Evolutionary conservation across 2,329 filamentous ascomycete genomes (phyloP).

Genomic region (Xylaria sp.): DNA sequence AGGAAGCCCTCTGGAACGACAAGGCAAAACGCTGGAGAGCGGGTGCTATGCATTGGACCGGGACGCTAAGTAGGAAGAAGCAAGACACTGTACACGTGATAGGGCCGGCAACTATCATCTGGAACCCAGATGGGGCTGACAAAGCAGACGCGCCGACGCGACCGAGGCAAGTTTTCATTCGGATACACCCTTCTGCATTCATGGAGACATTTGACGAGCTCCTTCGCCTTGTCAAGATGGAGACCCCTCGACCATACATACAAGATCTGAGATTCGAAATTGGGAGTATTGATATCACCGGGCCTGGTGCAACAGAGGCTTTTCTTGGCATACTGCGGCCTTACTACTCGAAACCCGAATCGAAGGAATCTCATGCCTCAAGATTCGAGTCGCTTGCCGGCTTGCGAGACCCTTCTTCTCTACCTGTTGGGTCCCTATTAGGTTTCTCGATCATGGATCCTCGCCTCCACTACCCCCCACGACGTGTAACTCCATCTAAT

Average conservation of each 20-base stretch:
- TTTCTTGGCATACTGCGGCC: slow-evolving; percentile 69
- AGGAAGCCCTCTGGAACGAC: slow-evolving; percentile 63
- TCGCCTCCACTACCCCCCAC: slow-evolving; percentile 75
- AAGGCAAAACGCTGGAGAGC: slow-evolving; percentile 72
- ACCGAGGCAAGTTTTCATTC: slow-evolving; percentile 61
- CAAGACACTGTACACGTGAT: slow-evolving; percentile 61
- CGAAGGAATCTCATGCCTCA: slow-evolving; percentile 46
- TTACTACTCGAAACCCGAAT: slow-evolving; percentile 41
- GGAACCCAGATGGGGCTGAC: slow-evolving; percentile 57
- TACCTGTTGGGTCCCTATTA: slow-evolving; percentile 72
- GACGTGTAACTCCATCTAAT: slow-evolving; percentile 48
- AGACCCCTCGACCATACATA: slow-evolving; percentile 63
- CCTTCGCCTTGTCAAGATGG: slow-evolving; percentile 57
- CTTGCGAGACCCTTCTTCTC: slow-evolving; percentile 67
- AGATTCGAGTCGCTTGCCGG: slow-evolving; percentile 57
- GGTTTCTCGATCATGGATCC: slow-evolving; percentile 78
- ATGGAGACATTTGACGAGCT: slow-evolving; percentile 68
- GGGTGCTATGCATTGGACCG: slow-evolving; percentile 53
- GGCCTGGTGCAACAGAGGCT: slow-evolving; percentile 77
- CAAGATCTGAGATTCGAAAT: slow-evolving; percentile 73
- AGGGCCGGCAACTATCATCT: slow-evolving; percentile 73
- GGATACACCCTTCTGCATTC: slow-evolving; percentile 83
- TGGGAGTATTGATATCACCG: slow-evolving; percentile 60
- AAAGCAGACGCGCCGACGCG: slow-evolving; percentile 22
- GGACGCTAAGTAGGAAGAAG: slow-evolving; percentile 55